A percentile compares a stretch with the other conserved stretches of the same genome.
Evolutionary conservation across 495 filamentous ascomycete species (phyloP).

Genomic region (Xylaria sp.): DNA sequence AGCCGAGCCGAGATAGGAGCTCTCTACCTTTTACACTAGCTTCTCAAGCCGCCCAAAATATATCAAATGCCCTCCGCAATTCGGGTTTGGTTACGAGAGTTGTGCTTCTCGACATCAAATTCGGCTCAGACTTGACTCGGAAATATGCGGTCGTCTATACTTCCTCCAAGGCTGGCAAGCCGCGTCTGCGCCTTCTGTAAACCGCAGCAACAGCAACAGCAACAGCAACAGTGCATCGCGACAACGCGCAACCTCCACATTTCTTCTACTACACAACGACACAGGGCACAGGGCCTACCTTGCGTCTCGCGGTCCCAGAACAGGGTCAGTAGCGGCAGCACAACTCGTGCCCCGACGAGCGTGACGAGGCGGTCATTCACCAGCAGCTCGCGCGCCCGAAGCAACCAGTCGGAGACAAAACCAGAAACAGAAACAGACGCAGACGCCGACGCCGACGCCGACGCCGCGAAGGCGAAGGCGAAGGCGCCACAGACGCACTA

Average conservation of each 20-base stretch:
- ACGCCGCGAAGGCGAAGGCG: background rate
- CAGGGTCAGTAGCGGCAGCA: no score
- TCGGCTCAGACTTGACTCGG: background rate
- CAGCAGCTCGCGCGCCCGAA: background rate
- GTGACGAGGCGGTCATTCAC: background rate
- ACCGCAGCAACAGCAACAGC: constrained; percentile 30
- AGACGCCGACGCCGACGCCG: background rate
- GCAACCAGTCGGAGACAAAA: background rate
- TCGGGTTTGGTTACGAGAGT: background rate
- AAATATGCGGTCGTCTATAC: constrained; percentile 35
- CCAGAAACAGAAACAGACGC: background rate
- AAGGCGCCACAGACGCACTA: constrained; percentile 64
- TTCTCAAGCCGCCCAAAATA: background rate
- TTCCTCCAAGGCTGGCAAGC: constrained; percentile 24
- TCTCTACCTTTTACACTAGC: no score
- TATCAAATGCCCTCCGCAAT: background rate
- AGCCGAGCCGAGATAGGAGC: constrained; percentile 19
- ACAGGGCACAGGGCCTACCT: background rate
- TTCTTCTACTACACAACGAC: background rate
- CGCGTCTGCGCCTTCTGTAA: constrained; percentile 38
- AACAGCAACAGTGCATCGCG: constrained; percentile 13
- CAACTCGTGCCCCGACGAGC: background rate
- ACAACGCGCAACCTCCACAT: constrained; percentile 6
- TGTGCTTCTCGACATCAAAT: background rate
- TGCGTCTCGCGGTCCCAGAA: background rate